phyloP scores from a whole-genome alignment of 1,284 basidiomycete species.

The Leccinum fuscescens region DNA sequence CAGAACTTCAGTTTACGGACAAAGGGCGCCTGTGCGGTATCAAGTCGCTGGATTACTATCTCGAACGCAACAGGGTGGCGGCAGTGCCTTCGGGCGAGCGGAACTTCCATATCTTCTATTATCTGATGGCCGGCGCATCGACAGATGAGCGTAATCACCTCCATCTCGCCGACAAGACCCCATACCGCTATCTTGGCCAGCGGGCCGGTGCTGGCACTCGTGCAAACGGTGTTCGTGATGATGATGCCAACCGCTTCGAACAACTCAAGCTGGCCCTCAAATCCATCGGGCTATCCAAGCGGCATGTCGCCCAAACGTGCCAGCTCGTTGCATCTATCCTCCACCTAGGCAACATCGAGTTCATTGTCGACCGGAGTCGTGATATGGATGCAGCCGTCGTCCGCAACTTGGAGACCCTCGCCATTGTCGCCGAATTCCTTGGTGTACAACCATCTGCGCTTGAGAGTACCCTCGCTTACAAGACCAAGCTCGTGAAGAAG shows the following conservation, averaged over 20 bases:
- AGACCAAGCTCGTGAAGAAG: conserved; percentile 89
- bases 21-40: too few relatives aligned
- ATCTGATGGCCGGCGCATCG: conserved; percentile 83
- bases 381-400: conserved; percentile 91
- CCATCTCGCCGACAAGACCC: conserved; percentile 73
- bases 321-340: conserved; percentile 94
- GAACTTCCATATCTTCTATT: too few relatives aligned
- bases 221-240: conserved; percentile 51
- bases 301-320: conserved; percentile 91
- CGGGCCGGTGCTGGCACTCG: conserved; percentile 43
- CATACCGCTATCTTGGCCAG: conserved; percentile 84
- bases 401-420: conserved; percentile 75
- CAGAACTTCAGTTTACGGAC: too few relatives aligned
- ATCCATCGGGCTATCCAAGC: conserved; percentile 88
- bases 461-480: conserved; percentile 87
- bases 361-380: conserved; percentile 76
- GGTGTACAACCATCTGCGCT: conserved; percentile 78
- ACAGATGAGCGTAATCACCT: conserved; percentile 87
- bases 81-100: too few relatives aligned
- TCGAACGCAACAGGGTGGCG: too few relatives aligned
- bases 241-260: conserved; percentile 82
- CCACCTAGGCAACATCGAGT: conserved; percentile 95
- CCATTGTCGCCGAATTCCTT: conserved; percentile 87
- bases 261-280: conserved; percentile 94
- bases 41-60: too few relatives aligned